phyloP scores from a whole-genome alignment of 2,329 filamentous ascomycete species.

The Xylariaceae sp. region DNA sequence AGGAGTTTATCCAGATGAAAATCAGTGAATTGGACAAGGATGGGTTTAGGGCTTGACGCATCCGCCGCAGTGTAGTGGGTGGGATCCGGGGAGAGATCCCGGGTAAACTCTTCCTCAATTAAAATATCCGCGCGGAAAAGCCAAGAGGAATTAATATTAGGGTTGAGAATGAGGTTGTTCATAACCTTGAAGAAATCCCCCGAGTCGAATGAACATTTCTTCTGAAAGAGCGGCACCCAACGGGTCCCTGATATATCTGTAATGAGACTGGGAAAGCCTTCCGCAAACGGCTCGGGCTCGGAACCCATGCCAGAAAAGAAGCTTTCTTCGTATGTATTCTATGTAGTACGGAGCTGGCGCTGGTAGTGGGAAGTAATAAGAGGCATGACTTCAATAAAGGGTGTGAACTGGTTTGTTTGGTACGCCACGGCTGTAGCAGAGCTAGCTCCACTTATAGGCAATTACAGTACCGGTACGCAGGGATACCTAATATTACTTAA shows the following conservation, averaged over 20 bases:
- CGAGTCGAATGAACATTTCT: constrained; percentile 59
- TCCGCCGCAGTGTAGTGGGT: constrained; percentile 22
- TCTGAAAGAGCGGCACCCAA: constrained; percentile 54
- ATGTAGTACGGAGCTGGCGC: background rate
- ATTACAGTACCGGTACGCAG: too few relatives aligned
- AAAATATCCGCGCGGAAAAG: constrained; percentile 75
- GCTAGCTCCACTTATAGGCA: too few relatives aligned
- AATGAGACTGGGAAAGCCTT: constrained; percentile 34
- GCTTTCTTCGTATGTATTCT: background rate
- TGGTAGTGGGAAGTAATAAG: background rate
- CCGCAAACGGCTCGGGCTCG: constrained; percentile 34
- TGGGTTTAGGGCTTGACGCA: constrained; percentile 28
- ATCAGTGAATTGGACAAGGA: constrained; percentile 43
- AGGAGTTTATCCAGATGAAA: constrained; percentile 58
- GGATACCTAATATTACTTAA: too few relatives aligned
- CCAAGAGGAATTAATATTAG: constrained; percentile 74
- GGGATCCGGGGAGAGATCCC: constrained; percentile 31
- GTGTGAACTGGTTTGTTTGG: background rate
- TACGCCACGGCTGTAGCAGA: too few relatives aligned
- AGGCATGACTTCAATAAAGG: background rate
- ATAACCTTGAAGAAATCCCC: constrained; percentile 63
- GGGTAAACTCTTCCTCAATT: constrained; percentile 44
- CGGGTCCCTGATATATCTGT: constrained; percentile 34
- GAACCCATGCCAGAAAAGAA: constrained; percentile 32
- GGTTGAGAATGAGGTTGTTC: constrained; percentile 71